Evolutionary conservation across 2,329 filamentous ascomycete genomes (phyloP).

Genomic region (Calonectria ilicicola): DNA sequence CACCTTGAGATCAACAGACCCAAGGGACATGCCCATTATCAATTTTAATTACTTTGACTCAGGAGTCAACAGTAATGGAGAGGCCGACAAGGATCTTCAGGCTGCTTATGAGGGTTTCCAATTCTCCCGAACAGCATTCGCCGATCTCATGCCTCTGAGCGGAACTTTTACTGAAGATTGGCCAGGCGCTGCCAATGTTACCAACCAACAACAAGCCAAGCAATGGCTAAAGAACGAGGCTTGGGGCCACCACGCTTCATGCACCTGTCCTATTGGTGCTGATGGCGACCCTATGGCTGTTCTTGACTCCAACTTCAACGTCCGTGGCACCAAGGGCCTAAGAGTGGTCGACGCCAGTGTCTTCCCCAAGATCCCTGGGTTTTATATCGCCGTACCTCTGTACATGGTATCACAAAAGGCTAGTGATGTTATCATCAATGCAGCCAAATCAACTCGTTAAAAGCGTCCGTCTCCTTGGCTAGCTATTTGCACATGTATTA

Average conservation of each 20-base stretch:
- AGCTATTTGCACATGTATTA: neutral
- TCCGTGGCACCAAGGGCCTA: neutral
- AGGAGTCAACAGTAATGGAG: neutral
- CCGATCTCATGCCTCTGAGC: neutral
- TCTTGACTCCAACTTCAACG: neutral
- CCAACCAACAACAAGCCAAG: neutral
- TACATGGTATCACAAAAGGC: neutral
- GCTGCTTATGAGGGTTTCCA: neutral
- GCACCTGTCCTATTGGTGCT: neutral
- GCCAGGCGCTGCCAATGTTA: neutral
- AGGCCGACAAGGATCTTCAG: neutral
- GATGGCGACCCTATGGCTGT: neutral
- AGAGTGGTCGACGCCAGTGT: neutral
- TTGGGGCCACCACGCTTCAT: neutral
- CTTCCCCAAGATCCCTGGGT: neutral
- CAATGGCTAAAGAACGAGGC: neutral
- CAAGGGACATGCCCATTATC: neutral
- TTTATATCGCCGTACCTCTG: neutral
- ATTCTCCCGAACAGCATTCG: neutral
- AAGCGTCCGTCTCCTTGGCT: neutral
- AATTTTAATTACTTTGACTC: neutral
- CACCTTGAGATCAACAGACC: neutral
- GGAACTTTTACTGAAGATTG: neutral
- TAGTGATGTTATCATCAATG: conserved; percentile 1
- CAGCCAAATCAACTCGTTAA: neutral